Base-by-base conservation (phyloP, 805 yeast species). In the Limtongozyma cylindracea region DNA sequence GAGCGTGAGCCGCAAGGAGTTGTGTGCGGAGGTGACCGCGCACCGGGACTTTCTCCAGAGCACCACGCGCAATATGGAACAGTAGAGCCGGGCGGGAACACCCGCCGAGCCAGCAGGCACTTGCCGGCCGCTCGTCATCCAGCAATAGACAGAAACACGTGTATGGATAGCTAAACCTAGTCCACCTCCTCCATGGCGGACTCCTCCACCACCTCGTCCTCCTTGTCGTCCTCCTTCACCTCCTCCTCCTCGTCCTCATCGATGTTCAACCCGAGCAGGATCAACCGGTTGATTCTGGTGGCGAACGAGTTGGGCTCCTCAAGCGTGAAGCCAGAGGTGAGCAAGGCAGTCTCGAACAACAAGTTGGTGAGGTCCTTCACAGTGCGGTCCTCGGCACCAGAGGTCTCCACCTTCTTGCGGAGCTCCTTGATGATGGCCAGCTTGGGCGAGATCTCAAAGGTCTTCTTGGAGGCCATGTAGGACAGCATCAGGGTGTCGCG, bases 381-480 rank as follows among this genome's bases (percentile, higher is more conserved):
- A 31, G 94, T 82, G 62, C 91, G 76, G 61, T 91, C 96, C 56
- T 78, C 91, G 34, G 91, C 82, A 55, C 96, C 96, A 42, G 78
- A 91, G 35, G 74, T 70, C 41, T 80, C 96, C 43, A 88, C 95
- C 70, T 84, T 88, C 51, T 72, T 62, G 64, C 70, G 82, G 56
- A 88, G 72, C 57, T 88, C 98, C 61, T 60, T 71, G 53, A 88
- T 84, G 49, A 88, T 88, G 33, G 92, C 55, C 33, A 95, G 82
- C 53, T 65, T 72, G 58, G 99, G 95, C 42, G 96, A 84, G 38
- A 88, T 80, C 66, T 88, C 99, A 43, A 88, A 78, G 46, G 88
- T 88, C 72, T 88, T 88, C 80, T 88, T 88, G 25, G 98, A 88
- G 21, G 96, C 73, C 99, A 88, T 88, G 88, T 88, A 88, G 31